phyloP scores from a whole-genome alignment of 2,329 filamentous ascomycete species.

The Spiromastix sp. region DNA sequence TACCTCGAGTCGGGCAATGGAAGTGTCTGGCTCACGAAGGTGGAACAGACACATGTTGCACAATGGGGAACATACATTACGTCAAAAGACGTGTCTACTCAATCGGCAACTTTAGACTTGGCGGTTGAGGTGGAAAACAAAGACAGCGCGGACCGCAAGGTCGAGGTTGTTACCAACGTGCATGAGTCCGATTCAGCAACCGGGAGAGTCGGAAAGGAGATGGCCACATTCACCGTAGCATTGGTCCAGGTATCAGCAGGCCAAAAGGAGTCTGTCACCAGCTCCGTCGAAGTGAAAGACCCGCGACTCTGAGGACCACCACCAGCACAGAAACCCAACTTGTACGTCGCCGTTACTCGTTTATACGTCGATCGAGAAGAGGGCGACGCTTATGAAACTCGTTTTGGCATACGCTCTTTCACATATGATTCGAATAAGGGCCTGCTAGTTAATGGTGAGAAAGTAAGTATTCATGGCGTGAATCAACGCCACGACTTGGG shows the following conservation, averaged over 20 bases:
- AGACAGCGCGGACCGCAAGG: constrained; percentile 17
- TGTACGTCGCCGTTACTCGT: constrained; percentile 39
- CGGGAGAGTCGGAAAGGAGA: constrained; percentile 20
- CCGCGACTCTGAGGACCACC: constrained; percentile 41
- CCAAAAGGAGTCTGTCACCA: constrained; percentile 24
- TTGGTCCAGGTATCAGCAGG: constrained; percentile 27
- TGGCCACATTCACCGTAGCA: constrained; percentile 11
- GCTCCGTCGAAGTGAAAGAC: constrained; percentile 25
- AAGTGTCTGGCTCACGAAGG: constrained; percentile 45
- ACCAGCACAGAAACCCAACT: constrained; percentile 24
- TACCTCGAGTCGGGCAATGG: constrained; percentile 25
- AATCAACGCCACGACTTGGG: constrained; percentile 45
- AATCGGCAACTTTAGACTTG: constrained; percentile 37
- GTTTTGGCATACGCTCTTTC: constrained; percentile 40
- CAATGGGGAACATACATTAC: constrained; percentile 43
- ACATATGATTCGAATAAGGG: constrained; percentile 32
- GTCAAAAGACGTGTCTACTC: constrained; percentile 33
- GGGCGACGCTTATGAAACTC: constrained; percentile 40
- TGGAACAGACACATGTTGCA: constrained; percentile 36
- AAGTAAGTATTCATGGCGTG: constrained; percentile 36
- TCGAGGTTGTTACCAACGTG: constrained; percentile 34
- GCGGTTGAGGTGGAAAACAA: constrained; percentile 39
- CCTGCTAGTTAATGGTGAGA: constrained; percentile 38
- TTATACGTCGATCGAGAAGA: constrained; percentile 16
- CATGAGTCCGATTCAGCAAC: constrained; percentile 27